These are phyloP conservation scores for Geranium brycei DNA, from an alignment of 345 rosid genomes.

Conservation along the genomic window DNA sequence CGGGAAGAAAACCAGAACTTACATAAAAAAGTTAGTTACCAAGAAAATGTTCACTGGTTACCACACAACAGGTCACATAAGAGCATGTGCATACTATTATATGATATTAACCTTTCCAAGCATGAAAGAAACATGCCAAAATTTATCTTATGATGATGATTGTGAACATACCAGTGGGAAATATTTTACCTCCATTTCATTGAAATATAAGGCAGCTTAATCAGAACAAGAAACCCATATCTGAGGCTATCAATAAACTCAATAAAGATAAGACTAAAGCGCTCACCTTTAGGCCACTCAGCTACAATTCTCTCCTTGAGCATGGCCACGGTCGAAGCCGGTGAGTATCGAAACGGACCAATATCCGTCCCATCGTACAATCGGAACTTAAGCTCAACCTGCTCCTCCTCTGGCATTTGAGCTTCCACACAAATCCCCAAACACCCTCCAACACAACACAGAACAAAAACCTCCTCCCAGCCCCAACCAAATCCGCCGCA, in stretches of 20 bases:
- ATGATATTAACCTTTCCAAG: not conserved
- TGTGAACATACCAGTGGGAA: too few relatives aligned
- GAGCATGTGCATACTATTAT: not conserved
- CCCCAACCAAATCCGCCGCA: not conserved
- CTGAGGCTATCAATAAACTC: not conserved
- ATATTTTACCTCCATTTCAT: too few relatives aligned
- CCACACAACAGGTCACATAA: not conserved
- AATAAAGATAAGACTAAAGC: not conserved
- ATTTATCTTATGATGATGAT: too few relatives aligned
- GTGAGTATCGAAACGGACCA: conserved; percentile 76
- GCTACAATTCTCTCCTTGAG: conserved; percentile 72
- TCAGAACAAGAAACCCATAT: not conserved
- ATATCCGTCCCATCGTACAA: conserved; percentile 85
- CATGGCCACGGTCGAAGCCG: conserved; percentile 58
- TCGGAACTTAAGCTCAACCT: conserved; percentile 75
- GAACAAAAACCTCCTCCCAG: not conserved
- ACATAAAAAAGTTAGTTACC: not conserved
- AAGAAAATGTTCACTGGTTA: not conserved
- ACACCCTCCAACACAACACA: not conserved
- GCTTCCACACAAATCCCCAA: conserved; percentile 16
- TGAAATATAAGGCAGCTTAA: too few relatives aligned
- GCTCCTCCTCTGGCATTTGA: conserved; percentile 74
- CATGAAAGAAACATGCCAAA: not conserved
- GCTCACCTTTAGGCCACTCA: conserved; percentile 87
- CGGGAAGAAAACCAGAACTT: too few relatives aligned